Percentiles rank a stretch among this genome's conserved stretches.
Evolutionary conservation across 768 basidiomycete genomes (phyloP).

Genomic region (Boletus insuetus): DNA sequence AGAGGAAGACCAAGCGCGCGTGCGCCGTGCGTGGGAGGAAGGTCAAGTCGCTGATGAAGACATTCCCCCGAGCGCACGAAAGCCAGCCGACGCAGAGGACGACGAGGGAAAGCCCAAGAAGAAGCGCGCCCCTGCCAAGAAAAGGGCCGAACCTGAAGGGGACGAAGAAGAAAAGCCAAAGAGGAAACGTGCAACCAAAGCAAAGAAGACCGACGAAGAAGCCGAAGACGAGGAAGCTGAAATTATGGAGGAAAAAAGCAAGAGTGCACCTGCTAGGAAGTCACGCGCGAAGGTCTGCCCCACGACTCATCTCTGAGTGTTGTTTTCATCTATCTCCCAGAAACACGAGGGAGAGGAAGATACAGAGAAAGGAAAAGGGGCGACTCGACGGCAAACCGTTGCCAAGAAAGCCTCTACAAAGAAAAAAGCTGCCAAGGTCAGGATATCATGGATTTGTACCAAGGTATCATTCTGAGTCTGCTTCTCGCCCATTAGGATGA

Average conservation of each 20-base stretch:
- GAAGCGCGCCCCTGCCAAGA: slow-evolving; percentile 39
- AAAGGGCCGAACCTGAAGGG: slow-evolving; percentile 32
- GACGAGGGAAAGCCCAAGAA: slow-evolving; percentile 58
- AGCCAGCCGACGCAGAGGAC: slow-evolving; percentile 47
- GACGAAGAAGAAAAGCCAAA: slow-evolving; percentile 39
- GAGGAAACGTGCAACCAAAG: slow-evolving; percentile 30
- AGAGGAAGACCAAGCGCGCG: slow-evolving; percentile 65
- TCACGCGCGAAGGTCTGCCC: slow-evolving; percentile 35
- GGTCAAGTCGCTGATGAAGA: slow-evolving; percentile 84
- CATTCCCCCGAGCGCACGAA: slow-evolving; percentile 71
- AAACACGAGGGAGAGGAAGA: slow-evolving; percentile 34
- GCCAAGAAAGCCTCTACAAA: slow-evolving; percentile 49
- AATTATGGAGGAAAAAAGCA: slow-evolving; percentile 28
- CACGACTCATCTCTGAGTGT: slow-evolving; percentile 6
- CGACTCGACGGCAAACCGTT: slow-evolving; percentile 42
- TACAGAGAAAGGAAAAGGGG: slow-evolving; percentile 48
- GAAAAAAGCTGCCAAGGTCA: slow-evolving; percentile 41
- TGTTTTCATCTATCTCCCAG: slow-evolving; percentile 18
- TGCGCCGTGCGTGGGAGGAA: slow-evolving; percentile 70
- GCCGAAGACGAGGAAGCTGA: slow-evolving; percentile 33
- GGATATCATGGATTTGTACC: background rate
- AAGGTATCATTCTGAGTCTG: background rate
- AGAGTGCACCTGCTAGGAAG: slow-evolving; percentile 34
- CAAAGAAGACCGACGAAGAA: slow-evolving; percentile 35
- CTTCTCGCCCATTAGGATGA: slow-evolving; percentile 21